Evolutionary conservation across 768 basidiomycete species (phyloP), one percentile per base, ranked within the genome.

Genomic region (Lentinula sp.): DNA sequence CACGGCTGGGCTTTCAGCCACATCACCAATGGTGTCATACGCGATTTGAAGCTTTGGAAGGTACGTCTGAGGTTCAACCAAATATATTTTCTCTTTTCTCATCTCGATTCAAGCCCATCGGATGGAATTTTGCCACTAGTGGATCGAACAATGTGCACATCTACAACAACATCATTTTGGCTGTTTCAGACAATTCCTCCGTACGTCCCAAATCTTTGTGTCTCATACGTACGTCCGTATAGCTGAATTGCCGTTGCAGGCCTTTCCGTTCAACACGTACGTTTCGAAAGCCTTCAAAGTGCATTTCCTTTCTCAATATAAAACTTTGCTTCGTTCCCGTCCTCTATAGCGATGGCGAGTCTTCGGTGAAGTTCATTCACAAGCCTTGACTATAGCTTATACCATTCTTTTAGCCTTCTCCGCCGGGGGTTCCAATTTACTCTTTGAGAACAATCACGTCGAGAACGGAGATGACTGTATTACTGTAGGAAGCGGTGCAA

Each of bases 391-490:
- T 7, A 48, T 36, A 69, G 63, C 32, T 33, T 16, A 16, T 4
- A 33, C 35, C 1, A n/a, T 39, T 54, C 37, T 12, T 16, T 50
- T 50, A 32, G 43, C 23, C 23, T 82, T 86, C 71, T 82, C 81
- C 43, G 82, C 83, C 9, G 79, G 79, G 12, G 85, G 85, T 12
- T 78, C 75, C 3, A 77, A 86, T 66, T 67, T 85, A 64, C 71
- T 86, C 1, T 84, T 86, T 62, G 85, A 86, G 66, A 73, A 81
- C 66, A 86, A 85, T 59, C 67, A 78, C 62, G 72, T 88, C 43
- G 73, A 77, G 53, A 86, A 85, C 58, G 85, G 84, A 3, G 85
- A 86, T 59, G 85, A 87, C 66, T 87, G 85, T 54, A 66, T 86
- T 20, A 82, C 85, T 3, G 81, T 86, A 46, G 79, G 80, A 0